These are phyloP conservation scores for Papilionanthe hybrid DNA, from an alignment of 116 monocot genomes.

Conservation along the genomic window DNA sequence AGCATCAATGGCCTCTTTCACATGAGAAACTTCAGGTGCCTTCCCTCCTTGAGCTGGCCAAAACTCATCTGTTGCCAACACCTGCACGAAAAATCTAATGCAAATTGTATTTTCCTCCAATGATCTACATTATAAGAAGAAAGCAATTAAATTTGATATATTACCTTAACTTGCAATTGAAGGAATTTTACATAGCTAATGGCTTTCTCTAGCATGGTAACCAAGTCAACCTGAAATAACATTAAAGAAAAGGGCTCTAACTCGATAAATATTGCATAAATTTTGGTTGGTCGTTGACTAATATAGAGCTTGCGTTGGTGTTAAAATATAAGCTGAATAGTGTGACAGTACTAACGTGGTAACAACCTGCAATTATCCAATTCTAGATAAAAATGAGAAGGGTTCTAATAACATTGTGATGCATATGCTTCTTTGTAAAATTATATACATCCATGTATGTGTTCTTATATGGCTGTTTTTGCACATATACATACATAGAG, in stretches of 20 bases:
- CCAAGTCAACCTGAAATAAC: constrained; percentile 68
- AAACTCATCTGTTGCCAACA: constrained; percentile 83
- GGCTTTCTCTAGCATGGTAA: constrained; percentile 94
- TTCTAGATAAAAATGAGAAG: not conserved
- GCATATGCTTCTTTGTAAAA: not conserved
- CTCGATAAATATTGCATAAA: not conserved
- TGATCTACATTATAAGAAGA: too few relatives aligned
- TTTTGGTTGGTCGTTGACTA: not conserved
- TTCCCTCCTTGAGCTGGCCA: constrained; percentile 81
- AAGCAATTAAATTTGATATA: too few relatives aligned
- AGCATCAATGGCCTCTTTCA: constrained; percentile 86
- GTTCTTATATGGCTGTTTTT: too few relatives aligned
- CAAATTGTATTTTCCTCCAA: too few relatives aligned
- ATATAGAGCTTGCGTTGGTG: not conserved
- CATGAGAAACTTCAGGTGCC: constrained; percentile 63
- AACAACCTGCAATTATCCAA: not conserved
- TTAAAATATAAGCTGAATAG: not conserved
- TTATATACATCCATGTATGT: too few relatives aligned
- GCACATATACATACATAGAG: too few relatives aligned
- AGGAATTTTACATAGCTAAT: constrained; percentile 90
- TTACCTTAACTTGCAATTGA: constrained; percentile 92
- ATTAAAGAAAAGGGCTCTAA: not conserved
- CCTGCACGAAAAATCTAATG: constrained; percentile 23
- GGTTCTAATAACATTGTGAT: not conserved
- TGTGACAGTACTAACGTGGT: too few relatives aligned